These are phyloP conservation scores for Coemansia aciculifera DNA, from an alignment of 192 early-diverging fungal species.

Conservation along the genomic window DNA sequence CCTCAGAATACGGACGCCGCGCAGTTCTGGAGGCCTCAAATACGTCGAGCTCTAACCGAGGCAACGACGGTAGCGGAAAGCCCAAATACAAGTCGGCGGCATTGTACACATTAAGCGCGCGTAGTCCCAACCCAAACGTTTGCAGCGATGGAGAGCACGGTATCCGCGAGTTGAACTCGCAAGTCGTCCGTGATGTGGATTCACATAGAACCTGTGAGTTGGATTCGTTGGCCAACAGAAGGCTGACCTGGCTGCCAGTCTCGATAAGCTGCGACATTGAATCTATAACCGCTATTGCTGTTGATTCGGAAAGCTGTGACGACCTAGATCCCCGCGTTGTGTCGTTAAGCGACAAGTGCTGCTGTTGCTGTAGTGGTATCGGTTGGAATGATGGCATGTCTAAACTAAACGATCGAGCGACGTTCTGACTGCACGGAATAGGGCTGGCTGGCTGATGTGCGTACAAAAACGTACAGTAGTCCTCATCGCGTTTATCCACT, in stretches of 20 bases:
- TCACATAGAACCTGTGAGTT: background rate
- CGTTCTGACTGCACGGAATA: background rate
- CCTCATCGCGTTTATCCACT: background rate
- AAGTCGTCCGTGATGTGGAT: background rate
- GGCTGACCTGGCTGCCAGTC: slow-evolving; percentile 7
- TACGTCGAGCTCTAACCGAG: slow-evolving; percentile 12
- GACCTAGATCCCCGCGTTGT: slow-evolving; percentile 1
- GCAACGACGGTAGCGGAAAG: slow-evolving; percentile 4
- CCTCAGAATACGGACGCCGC: slow-evolving; percentile 35
- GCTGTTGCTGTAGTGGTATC: background rate
- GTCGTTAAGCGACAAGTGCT: slow-evolving; percentile 1
- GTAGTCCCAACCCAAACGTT: slow-evolving; percentile 22
- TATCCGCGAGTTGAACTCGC: slow-evolving; percentile 9
- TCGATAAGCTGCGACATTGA: slow-evolving; percentile 3
- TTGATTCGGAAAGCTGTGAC: slow-evolving; percentile 19
- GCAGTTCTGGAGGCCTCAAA: slow-evolving; percentile 10
- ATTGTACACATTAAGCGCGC: slow-evolving; percentile 5
- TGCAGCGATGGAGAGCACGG: slow-evolving; percentile 32
- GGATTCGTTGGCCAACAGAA: background rate
- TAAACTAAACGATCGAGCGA: background rate
- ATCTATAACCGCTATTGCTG: slow-evolving; percentile 11
- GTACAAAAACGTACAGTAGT: background rate
- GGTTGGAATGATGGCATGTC: slow-evolving; percentile 9
- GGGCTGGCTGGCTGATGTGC: background rate
- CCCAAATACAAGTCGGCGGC: slow-evolving; percentile 9